Evolutionary conservation across 768 basidiomycete genomes (phyloP), one percentile per base, ranked within the genome.

Genomic region (Cubamyces lactineus): DNA sequence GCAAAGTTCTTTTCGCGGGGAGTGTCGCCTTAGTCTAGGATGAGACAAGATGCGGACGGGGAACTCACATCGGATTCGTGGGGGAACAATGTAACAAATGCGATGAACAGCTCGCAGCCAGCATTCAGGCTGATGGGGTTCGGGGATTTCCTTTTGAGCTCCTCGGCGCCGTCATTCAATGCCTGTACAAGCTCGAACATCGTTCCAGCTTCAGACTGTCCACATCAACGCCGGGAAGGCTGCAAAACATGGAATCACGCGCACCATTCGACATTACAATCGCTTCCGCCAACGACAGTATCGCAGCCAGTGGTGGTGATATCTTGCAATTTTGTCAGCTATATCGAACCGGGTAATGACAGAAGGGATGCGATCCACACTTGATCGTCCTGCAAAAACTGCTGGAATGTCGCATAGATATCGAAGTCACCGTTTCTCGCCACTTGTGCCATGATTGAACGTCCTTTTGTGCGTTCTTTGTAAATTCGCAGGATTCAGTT

Each of bases 171-270:
- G 46, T 89, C 84, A 60, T 92, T 86, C 61, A 97, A 83, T 24
- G 87, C 94, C 64, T 89, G 83, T 23, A 92, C 88, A 28, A 98
- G 86, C 74, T 99, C 96, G 67, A 89, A 92, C 88, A 94, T 95
- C 21, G 95, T 97, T 2, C 87, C 91, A 51, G 92, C 93, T 93
- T 70, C 43, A 61, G 19, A 28, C 26, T 43, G 19, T 41, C 57
- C 40, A 57, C 51, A 41, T 57, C 39, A 42, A 23, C 21, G 30
- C 42, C 50, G 19, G 59, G 38, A 13, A 12, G 57, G 59, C 23
- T 69, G 56, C 63, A 26, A 28, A 41, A 53, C 34, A 34, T 13
- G 41, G 19, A 59, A 30, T 52, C 55, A 34, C 15, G 55, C 57
- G 51, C 72, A 91, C 92, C 91, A 74, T 87, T 81, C 26, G 94